Conservation (phyloP, 2,329 filamentous ascomycete species). For the Magnaporthales sp. region DNA sequence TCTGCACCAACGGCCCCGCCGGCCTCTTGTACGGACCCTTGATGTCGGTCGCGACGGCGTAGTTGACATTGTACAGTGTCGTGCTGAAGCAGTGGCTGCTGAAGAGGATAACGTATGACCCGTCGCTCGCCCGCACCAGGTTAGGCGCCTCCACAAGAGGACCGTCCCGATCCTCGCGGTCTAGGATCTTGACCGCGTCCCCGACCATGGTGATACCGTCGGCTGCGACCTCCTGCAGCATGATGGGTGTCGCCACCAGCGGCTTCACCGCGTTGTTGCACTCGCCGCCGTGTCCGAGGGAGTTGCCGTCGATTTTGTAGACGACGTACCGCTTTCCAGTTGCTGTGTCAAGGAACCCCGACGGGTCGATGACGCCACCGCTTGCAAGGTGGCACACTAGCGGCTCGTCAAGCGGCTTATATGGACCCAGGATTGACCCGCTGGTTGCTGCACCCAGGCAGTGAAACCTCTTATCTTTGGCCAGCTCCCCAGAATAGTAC, state of each 20-base stretch:
- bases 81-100: constrained; percentile 50
- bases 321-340: constrained; percentile 46
- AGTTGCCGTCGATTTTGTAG: constrained; percentile 61
- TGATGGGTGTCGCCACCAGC: constrained; percentile 40
- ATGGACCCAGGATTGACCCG: constrained; percentile 38
- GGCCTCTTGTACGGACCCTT: constrained; percentile 27
- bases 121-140: constrained; percentile 34
- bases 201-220: constrained; percentile 46
- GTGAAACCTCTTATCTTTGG: constrained; percentile 27
- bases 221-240: constrained; percentile 41
- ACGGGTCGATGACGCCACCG: constrained; percentile 56
- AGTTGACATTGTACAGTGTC: constrained; percentile 48
- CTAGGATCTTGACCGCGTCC: constrained; percentile 35
- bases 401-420: constrained; percentile 33
- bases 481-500: constrained; percentile 39
- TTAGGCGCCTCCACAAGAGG: constrained; percentile 50
- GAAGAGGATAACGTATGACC: constrained; percentile 53
- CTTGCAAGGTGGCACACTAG: constrained; percentile 41
- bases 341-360: constrained; percentile 47
- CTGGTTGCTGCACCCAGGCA: constrained; percentile 51
- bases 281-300: constrained; percentile 31
- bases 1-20: constrained; percentile 21
- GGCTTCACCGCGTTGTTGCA: constrained; percentile 35
- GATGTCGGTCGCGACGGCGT: constrained; percentile 37
- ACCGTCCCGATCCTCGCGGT: constrained; percentile 35